phyloP scores from a whole-genome alignment of 805 yeast genomes.

The Schwanniomyces sp. region DNA sequence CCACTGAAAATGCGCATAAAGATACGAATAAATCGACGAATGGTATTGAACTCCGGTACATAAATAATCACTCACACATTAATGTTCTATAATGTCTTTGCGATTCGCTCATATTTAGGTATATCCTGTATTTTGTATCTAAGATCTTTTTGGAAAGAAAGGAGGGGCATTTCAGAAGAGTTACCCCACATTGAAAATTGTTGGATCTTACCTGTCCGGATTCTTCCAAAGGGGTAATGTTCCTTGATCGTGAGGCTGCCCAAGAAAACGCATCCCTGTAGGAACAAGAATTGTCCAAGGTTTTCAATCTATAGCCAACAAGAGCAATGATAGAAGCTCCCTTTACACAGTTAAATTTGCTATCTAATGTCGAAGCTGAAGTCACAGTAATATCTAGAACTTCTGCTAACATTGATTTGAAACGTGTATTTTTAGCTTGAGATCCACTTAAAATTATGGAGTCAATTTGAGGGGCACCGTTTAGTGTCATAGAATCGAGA shows the following conservation, averaged over 20 bases:
- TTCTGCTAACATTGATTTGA: slow-evolving; percentile 20
- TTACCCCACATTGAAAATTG: not conserved
- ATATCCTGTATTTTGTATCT: slow-evolving; percentile 6
- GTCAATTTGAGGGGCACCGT: slow-evolving; percentile 18
- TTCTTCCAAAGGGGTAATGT: not conserved
- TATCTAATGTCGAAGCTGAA: slow-evolving; percentile 1
- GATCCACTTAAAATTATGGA: slow-evolving; percentile 51
- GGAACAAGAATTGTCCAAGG: not conserved
- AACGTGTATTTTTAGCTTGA: slow-evolving; percentile 48
- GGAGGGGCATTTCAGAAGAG: not conserved
- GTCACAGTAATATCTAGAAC: not conserved
- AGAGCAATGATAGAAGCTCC: slow-evolving; percentile 10
- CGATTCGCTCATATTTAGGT: slow-evolving; percentile 6
- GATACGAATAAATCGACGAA: slow-evolving; percentile 1
- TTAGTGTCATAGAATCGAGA: slow-evolving; percentile 16
- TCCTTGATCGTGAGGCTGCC: not conserved
- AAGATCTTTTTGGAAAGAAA: not conserved
- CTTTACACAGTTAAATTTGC: slow-evolving; percentile 10
- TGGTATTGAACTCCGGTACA: not conserved
- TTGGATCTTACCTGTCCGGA: not conserved
- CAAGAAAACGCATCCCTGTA: not conserved
- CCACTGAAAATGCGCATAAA: not conserved
- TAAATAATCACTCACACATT: not conserved
- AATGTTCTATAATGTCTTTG: slow-evolving; percentile 6
- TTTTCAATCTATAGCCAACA: slow-evolving; percentile 2